phyloP scores from a whole-genome alignment of 306 rosid genomes.

The Cicer judaicum region DNA sequence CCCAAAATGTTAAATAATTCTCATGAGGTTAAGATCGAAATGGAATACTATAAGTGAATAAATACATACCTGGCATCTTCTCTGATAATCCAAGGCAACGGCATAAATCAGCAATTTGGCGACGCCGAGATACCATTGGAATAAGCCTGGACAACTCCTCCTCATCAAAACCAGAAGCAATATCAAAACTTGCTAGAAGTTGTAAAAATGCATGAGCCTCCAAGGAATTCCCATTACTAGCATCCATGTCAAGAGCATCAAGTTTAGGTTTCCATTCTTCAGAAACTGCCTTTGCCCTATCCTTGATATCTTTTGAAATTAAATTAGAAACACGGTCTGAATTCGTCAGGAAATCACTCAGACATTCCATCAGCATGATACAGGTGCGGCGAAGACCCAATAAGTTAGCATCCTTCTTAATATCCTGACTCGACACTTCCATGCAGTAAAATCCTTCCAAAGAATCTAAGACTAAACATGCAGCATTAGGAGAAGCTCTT shows the following conservation, averaged over 20 bases:
- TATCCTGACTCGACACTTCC: slow-evolving; percentile 71
- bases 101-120: slow-evolving; percentile 96
- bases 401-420: slow-evolving; percentile 89
- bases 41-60: slow-evolving; percentile 2
- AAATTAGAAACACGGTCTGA: slow-evolving; percentile 55
- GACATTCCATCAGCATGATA: slow-evolving; percentile 98
- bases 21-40: slow-evolving; percentile 9
- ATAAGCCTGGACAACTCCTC: slow-evolving; percentile 78
- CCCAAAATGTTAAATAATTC: not conserved
- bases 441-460: slow-evolving; percentile 79
- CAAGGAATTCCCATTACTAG: slow-evolving; percentile 89
- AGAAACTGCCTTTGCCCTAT: slow-evolving; percentile 75
- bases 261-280: slow-evolving; percentile 95
- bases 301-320: slow-evolving; percentile 72
- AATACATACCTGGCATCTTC: slow-evolving; percentile 84
- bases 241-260: slow-evolving; percentile 92
- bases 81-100: slow-evolving; percentile 91
- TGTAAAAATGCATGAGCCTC: slow-evolving; percentile 99
- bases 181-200: slow-evolving; percentile 80
- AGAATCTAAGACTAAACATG: slow-evolving; percentile 78
- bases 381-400: slow-evolving; percentile 95
- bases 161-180: slow-evolving; percentile 86
- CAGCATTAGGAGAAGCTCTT: slow-evolving; percentile 82
- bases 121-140: slow-evolving; percentile 97
- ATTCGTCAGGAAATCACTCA: slow-evolving; percentile 69